These are phyloP conservation scores for Diddensiella caesifluorescens DNA, from an alignment of 805 yeast species.

Conservation along the genomic window DNA sequence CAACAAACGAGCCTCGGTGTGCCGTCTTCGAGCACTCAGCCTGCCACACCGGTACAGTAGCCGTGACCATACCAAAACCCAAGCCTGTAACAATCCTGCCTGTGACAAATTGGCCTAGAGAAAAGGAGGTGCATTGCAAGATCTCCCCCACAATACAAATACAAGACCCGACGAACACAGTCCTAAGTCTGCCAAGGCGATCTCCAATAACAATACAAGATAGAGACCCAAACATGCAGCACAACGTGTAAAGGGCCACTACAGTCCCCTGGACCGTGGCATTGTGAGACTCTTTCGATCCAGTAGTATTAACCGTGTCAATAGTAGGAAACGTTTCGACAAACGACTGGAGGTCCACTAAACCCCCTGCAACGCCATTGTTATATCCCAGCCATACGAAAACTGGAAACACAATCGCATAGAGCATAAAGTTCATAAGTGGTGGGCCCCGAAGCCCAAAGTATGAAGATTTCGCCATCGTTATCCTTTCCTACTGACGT, in stretches of 20 bases:
- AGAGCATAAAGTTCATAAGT: slow-evolving; percentile 9
- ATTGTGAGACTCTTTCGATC: slow-evolving; percentile 10
- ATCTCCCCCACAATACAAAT: slow-evolving; percentile 37
- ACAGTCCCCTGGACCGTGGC: slow-evolving; percentile 31
- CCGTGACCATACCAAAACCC: slow-evolving; percentile 27
- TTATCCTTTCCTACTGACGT: background rate
- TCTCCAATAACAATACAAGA: slow-evolving; percentile 55
- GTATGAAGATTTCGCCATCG: slow-evolving; percentile 1
- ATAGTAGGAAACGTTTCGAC: slow-evolving; percentile 13
- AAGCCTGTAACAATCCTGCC: slow-evolving; percentile 49
- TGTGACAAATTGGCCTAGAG: slow-evolving; percentile 62
- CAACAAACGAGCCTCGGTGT: slow-evolving; percentile 60
- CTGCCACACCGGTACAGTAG: slow-evolving; percentile 63
- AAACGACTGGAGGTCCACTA: slow-evolving; percentile 11
- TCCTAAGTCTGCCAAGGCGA: slow-evolving; percentile 51
- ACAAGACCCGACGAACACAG: slow-evolving; percentile 49
- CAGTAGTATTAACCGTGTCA: slow-evolving; percentile 14
- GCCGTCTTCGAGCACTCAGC: slow-evolving; percentile 66
- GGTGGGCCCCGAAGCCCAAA: slow-evolving; percentile 14
- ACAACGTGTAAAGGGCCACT: slow-evolving; percentile 49
- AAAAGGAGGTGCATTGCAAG: slow-evolving; percentile 23
- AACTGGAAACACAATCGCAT: slow-evolving; percentile 46
- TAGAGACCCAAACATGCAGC: slow-evolving; percentile 65
- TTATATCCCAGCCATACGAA: slow-evolving; percentile 40
- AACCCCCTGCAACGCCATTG: slow-evolving; percentile 18